Base-by-base conservation (phyloP, 2,329 filamentous ascomycete species). In the Epichloe glyceriae region DNA sequence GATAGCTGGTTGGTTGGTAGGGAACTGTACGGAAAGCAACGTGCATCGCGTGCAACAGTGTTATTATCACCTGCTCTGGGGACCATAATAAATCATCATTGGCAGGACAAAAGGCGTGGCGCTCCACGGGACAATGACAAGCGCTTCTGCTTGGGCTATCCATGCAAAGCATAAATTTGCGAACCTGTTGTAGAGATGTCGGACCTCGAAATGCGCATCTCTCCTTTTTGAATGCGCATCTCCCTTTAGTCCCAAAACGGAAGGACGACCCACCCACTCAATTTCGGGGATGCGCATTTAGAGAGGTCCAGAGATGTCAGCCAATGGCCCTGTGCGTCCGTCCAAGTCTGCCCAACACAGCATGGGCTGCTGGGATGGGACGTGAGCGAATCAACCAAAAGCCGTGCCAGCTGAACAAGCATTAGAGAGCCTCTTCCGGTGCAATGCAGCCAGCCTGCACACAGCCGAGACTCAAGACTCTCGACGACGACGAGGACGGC, bases 121-220 rank as follows among this genome's bases (percentile, higher is more conserved):
- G 22, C 43, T 35, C 19, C 10, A 17, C 30, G 35, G 30, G 19
- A 35, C 44, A 46, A 37, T 26, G 15, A 15, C 44, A 22, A 46
- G 44, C 33, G 44, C 33, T 46, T 46, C 6, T 40, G 20, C 39
- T 40, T 47, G 46, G 46, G n/a, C 34, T n/a, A 20, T 20, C n/a
- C 46, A 39, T 47, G 46, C 46, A 47, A 47, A 40, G 35, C 46
- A 47, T 47, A 47, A 47, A 33, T 47, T 40, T 17, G 46, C 46
- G 34, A 47, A 20, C 46, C 22, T 47, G 46, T 47, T 35, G 35
- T 40, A n/a, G n/a, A n/a, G n/a, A n/a, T n/a, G n/a, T n/a, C n/a
- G n/a, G n/a, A n/a, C n/a, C n/a, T n/a, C n/a, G n/a, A n/a, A n/a
- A n/a, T n/a, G n/a, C n/a, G n/a, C n/a, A n/a, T n/a, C n/a, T n/a